Evolutionary conservation across 2,329 filamentous ascomycete species (phyloP).

Genomic region (Colletotrichum neosansevieriae): DNA sequence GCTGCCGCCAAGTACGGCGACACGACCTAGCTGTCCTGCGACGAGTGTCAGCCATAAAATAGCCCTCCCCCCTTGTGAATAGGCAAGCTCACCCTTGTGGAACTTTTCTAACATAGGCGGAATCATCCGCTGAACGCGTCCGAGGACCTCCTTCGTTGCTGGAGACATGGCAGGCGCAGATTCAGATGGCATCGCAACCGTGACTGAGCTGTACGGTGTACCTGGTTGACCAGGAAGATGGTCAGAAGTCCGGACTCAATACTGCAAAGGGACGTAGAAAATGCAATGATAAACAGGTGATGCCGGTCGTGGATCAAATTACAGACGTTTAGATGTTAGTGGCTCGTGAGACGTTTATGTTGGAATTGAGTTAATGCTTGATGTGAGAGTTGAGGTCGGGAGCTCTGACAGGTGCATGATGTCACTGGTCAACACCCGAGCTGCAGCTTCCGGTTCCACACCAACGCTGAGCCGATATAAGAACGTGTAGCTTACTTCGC

Average conservation of each 20-base stretch:
- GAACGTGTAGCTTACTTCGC: too few species aligned
- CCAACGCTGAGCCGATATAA: too few species aligned
- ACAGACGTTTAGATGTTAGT: background rate
- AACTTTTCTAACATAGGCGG: slow-evolving; percentile 96
- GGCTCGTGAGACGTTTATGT: background rate
- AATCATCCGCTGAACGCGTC: slow-evolving; percentile 88
- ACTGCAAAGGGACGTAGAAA: background rate
- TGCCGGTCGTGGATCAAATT: background rate
- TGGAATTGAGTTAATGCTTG: background rate
- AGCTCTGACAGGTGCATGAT: slow-evolving; percentile 37
- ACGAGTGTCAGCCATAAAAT: background rate
- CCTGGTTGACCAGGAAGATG: background rate
- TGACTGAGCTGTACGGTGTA: background rate
- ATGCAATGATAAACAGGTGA: background rate
- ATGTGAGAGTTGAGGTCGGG: slow-evolving; percentile 9
- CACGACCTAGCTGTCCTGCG: slow-evolving; percentile 89
- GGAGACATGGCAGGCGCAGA: slow-evolving; percentile 67
- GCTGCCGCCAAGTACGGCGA: slow-evolving; percentile 94
- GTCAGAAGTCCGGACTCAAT: background rate
- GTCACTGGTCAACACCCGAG: slow-evolving; percentile 21
- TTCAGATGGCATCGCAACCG: slow-evolving; percentile 36
- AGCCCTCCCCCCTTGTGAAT: background rate
- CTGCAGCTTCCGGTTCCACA: slow-evolving; percentile 4
- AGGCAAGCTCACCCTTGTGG: slow-evolving; percentile 80
- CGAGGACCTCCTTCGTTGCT: slow-evolving; percentile 79